phyloP scores from a whole-genome alignment of 1,139 yeast species.

The Saccharomyces hybrid region DNA sequence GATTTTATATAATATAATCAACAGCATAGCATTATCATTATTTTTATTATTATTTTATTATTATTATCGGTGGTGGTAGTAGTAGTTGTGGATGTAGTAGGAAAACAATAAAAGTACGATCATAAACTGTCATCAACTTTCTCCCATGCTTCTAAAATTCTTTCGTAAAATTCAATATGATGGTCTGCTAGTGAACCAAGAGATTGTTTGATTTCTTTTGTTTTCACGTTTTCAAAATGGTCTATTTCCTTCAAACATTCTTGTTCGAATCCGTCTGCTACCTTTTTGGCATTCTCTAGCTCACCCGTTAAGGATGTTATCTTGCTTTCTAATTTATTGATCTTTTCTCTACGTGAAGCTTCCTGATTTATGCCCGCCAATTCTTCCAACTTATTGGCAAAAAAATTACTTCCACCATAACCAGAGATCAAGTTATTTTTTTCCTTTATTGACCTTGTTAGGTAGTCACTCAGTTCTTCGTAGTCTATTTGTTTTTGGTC shows the following conservation, averaged over 20 bases:
- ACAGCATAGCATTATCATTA: not conserved
- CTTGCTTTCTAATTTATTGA: slow-evolving; percentile 46
- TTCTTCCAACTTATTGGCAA: slow-evolving; percentile 51
- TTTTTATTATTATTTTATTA: too few relatives aligned
- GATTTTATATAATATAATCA: too few relatives aligned
- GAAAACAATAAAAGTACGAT: slow-evolving; percentile 2
- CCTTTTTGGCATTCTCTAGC: slow-evolving; percentile 57
- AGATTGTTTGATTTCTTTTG: slow-evolving; percentile 65
- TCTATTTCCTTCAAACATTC: slow-evolving; percentile 66
- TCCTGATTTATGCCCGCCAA: slow-evolving; percentile 55
- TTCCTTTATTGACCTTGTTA: slow-evolving; percentile 62
- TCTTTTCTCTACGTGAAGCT: slow-evolving; percentile 45
- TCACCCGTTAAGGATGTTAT: slow-evolving; percentile 52
- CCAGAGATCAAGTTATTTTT: slow-evolving; percentile 56
- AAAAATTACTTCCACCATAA: slow-evolving; percentile 44
- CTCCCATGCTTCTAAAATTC: slow-evolving; percentile 68
- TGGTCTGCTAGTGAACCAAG: slow-evolving; percentile 65
- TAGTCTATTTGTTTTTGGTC: slow-evolving; percentile 89
- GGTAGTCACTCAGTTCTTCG: slow-evolving; percentile 76
- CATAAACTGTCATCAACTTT: slow-evolving; percentile 40
- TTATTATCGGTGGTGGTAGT: too few relatives aligned
- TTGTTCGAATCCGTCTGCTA: slow-evolving; percentile 63
- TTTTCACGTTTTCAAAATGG: slow-evolving; percentile 74
- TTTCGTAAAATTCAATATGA: slow-evolving; percentile 67
- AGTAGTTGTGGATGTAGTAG: not conserved